Evolutionary conservation across 2,329 filamentous ascomycete species (phyloP).

Genomic region (Chalara sp.): DNA sequence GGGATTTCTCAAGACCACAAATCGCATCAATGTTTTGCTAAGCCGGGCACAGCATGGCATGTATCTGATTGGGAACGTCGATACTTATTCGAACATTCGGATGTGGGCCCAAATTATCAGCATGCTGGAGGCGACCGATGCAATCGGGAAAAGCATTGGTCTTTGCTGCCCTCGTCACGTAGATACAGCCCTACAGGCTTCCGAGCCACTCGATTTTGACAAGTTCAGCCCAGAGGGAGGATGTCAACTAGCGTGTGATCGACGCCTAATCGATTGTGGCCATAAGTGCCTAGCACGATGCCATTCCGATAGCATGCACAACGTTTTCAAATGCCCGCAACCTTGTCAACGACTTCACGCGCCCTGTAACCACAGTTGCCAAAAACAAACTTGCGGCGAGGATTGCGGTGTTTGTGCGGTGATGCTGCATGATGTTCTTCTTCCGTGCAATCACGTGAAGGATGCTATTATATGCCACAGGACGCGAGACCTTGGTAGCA

Average conservation of each 20-base stretch:
- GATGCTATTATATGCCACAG: constrained; percentile 31
- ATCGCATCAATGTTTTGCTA: constrained; percentile 64
- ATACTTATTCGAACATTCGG: constrained; percentile 45
- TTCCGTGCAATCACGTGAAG: constrained; percentile 35
- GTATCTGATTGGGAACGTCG: constrained; percentile 56
- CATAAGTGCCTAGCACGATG: constrained; percentile 40
- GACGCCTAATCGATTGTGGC: constrained; percentile 33
- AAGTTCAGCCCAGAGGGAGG: constrained; percentile 54
- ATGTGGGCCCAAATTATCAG: constrained; percentile 59
- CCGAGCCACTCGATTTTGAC: constrained; percentile 18
- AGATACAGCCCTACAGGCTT: constrained; percentile 29
- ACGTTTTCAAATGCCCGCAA: constrained; percentile 37
- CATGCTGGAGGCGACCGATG: constrained; percentile 39
- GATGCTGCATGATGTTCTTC: constrained; percentile 23
- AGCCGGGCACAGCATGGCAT: constrained; percentile 63
- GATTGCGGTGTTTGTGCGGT: constrained; percentile 33
- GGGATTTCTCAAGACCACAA: constrained; percentile 60
- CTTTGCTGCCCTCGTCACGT: constrained; percentile 57
- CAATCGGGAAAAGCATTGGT: constrained; percentile 43
- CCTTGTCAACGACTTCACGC: constrained; percentile 35
- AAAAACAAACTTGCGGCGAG: constrained; percentile 34
- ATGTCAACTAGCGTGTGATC: constrained; percentile 20
- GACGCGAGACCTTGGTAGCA: constrained; percentile 34
- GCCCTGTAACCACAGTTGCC: constrained; percentile 40
- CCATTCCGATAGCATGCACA: constrained; percentile 41